These are phyloP conservation scores for Aureobasidium melanogenum DNA, from an alignment of 2,329 filamentous ascomycete species.

Conservation along the genomic window DNA sequence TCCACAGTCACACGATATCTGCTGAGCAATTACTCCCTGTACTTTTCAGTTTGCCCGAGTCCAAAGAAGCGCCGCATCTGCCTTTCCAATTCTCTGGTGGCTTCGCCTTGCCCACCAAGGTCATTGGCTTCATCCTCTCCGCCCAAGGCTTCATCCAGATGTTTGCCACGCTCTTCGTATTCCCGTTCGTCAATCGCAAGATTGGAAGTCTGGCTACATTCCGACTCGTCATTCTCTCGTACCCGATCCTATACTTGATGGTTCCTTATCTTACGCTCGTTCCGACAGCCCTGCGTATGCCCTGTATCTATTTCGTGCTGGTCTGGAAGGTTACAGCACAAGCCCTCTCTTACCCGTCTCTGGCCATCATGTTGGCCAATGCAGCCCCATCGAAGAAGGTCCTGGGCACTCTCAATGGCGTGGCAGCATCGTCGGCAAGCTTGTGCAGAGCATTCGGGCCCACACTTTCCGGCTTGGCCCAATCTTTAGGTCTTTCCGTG, in stretches of 20 bases:
- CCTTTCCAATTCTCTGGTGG: conserved; percentile 88
- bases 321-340: conserved; percentile 91
- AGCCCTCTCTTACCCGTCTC: conserved; percentile 83
- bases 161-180: conserved; percentile 73
- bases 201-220: conserved; percentile 77
- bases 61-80: conserved; percentile 45
- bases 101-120: conserved; percentile 72
- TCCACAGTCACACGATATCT: conserved; percentile 79
- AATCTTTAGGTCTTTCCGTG: conserved; percentile 66
- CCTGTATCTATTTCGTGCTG: conserved; percentile 67
- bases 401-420: conserved; percentile 85
- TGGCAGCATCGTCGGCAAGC: conserved; percentile 84
- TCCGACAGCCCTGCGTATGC: conserved; percentile 60
- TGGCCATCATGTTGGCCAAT: conserved; percentile 82
- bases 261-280: conserved; percentile 86
- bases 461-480: conserved; percentile 76
- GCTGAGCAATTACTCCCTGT: conserved; percentile 92
- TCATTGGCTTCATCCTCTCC: conserved; percentile 80
- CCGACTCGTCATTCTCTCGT: conserved; percentile 68
- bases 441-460: conserved; percentile 82
- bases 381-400: conserved; percentile 75
- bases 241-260: conserved; percentile 78
- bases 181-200: conserved; percentile 65
- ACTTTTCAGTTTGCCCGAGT: conserved; percentile 65
- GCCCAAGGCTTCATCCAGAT: conserved; percentile 86